A percentile compares a stretch with the other conserved stretches of the same genome.
These are phyloP conservation scores for Diplosphaera chodatii DNA, from an alignment of 139 green algal species.

Conservation along the genomic window DNA sequence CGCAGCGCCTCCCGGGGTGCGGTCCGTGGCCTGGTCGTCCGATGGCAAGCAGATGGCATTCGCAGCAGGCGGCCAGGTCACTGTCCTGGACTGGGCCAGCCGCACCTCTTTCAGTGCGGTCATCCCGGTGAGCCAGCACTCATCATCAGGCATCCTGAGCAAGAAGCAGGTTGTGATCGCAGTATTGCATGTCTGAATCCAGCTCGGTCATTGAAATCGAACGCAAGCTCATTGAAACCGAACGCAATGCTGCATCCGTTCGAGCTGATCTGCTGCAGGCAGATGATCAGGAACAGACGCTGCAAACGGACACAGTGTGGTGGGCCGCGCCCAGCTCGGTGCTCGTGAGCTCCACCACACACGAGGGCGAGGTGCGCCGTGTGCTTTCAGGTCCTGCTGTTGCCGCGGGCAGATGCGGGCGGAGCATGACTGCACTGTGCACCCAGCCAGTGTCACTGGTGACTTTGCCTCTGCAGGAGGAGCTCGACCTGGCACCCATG, in stretches of 20 bases:
- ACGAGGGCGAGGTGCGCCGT: not conserved
- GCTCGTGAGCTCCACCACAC: constrained; percentile 5
- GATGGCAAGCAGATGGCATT: constrained; percentile 18
- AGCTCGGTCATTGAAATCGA: no score
- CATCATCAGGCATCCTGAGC: no score
- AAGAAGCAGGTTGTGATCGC: no score
- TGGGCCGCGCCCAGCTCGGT: constrained; percentile 5
- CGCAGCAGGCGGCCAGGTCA: constrained; percentile 9
- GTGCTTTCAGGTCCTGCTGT: no score
- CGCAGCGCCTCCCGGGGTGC: not conserved
- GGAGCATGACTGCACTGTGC: no score
- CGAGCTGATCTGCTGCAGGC: not conserved
- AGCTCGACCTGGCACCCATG: constrained; percentile 15
- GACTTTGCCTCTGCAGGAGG: not conserved
- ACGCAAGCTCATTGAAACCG: no score
- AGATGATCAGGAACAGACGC: not conserved
- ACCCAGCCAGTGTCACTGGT: no score
- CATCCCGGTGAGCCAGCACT: not conserved
- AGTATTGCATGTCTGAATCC: no score
- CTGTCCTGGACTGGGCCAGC: not conserved
- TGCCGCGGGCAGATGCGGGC: no score
- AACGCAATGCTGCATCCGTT: no score
- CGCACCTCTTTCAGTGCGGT: not conserved
- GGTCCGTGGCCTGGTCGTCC: constrained; percentile 17
- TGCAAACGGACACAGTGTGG: constrained; percentile 15